A percentile compares a stretch with the other conserved stretches of the same genome.
Conservation (phyloP, 1,284 basidiomycete species). For the Pulveroboletus sp. region DNA sequence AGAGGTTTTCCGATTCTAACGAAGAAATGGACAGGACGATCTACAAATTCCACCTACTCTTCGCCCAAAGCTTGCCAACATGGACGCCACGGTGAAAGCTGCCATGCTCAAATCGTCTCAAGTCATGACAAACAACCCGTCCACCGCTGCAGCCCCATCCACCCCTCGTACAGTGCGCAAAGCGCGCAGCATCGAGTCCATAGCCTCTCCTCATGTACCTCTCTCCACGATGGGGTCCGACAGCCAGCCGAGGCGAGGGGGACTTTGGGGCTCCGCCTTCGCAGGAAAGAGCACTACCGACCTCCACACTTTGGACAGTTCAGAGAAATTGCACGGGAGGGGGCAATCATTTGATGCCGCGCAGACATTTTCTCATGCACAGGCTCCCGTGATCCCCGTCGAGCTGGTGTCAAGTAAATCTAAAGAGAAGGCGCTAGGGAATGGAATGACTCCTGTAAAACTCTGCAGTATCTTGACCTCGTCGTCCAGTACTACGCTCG, state of each 20-base stretch:
- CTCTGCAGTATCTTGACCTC: conserved; percentile 65
- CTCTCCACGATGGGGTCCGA: conserved; percentile 40
- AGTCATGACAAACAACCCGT: conserved; percentile 52
- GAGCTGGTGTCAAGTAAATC: conserved; percentile 38
- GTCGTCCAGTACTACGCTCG: conserved; percentile 68
- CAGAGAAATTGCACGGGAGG: conserved; percentile 44
- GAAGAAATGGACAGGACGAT: conserved; percentile 59
- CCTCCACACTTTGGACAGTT: conserved; percentile 22
- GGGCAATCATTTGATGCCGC: conserved; percentile 56
- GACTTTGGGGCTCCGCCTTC: conserved; percentile 42
- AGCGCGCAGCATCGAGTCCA: conserved; percentile 68
- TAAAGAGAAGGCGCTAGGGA: conserved; percentile 50
- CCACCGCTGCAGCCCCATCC: conserved; percentile 33
- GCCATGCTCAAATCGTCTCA: conserved; percentile 89
- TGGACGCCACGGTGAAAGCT: conserved; percentile 82
- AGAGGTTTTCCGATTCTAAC: conserved; percentile 1
- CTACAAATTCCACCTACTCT: conserved; percentile 80
- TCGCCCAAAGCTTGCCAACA: conserved; percentile 72
- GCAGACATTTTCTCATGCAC: conserved; percentile 49
- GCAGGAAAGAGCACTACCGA: conserved; percentile 46
- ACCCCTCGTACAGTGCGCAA: conserved; percentile 53
- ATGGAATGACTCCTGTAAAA: conserved; percentile 61
- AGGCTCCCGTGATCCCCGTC: conserved; percentile 47
- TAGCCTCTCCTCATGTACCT: conserved; percentile 53
- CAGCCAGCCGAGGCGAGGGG: conserved; percentile 43